Evolutionary conservation across 2,329 filamentous ascomycete species (phyloP), one percentile per base, ranked within the genome.

Genomic region (Aspergillus versicolor): DNA sequence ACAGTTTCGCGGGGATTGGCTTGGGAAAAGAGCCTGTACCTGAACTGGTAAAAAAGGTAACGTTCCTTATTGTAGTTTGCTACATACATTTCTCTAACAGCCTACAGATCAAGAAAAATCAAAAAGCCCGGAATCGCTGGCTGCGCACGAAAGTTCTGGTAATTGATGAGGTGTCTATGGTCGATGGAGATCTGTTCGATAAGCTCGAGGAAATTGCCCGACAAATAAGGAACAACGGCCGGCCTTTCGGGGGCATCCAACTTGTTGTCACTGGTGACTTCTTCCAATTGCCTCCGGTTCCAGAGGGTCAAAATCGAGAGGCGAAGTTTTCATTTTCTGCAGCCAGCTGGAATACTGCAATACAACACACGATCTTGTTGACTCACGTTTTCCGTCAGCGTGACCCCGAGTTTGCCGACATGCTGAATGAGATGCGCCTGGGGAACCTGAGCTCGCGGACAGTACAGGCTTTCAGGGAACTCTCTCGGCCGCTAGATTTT

Each of bases 401-500:
- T 62, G 94, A 99, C 70, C 84, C 85, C 8, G 87, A 89, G 22
- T 99, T 99, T 73, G 94, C 94, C 12, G 81, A 83, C 5, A 99
- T 99, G 92, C 83, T 99, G 51, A 99, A 99, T 69, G 93, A 99
- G 73, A 97, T 99, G 91, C 88, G 94, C 48, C 81, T 97, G 54
- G 94, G 94, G 4, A 88, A 84, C 52, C 87, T 97, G 52, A 89
- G 84, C 32, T 82, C 86, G n/a, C 78, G 84, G 8, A 96, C 92
- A 0, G 87, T 96, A 34, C 79, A 82, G 8, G 84, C 87, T 0
- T 99, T 99, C 77, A 87, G 84, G 65, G 82, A 81, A 3, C 79
- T 99, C 3, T 84, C 85, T 24, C 82, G 94, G 24, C 86, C 87
- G 0, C 80, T 95, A 1, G 78, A 82, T 3, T 91, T 90, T 61